phyloP scores from a whole-genome alignment of 805 yeast genomes.

The Yamadazyma akitaensis region DNA sequence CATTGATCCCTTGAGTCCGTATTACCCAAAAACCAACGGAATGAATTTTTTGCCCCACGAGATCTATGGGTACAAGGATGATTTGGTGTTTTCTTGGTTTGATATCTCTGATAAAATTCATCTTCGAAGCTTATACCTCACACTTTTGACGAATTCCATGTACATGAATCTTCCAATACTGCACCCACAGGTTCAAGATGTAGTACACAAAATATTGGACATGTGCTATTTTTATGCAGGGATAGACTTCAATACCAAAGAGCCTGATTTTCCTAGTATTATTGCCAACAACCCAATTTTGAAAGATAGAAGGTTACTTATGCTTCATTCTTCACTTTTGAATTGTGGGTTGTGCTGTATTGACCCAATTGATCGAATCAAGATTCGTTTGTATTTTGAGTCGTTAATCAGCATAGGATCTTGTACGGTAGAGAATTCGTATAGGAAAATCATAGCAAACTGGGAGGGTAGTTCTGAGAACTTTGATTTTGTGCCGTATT shows the following conservation, averaged over 20 bases:
- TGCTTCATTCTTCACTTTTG: slow-evolving; percentile 16
- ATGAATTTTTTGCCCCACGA: slow-evolving; percentile 14
- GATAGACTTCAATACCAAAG: slow-evolving; percentile 9
- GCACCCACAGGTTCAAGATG: slow-evolving; percentile 15
- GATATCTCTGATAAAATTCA: slow-evolving; percentile 47
- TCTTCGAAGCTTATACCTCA: slow-evolving; percentile 30
- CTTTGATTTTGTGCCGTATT: slow-evolving; percentile 16
- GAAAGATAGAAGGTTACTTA: slow-evolving; percentile 14
- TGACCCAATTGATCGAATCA: slow-evolving; percentile 7
- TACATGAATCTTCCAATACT: slow-evolving; percentile 10
- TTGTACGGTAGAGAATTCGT: slow-evolving; percentile 14
- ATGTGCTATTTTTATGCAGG: slow-evolving; percentile 17
- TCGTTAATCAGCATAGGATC: slow-evolving; percentile 13
- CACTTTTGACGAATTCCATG: slow-evolving; percentile 20
- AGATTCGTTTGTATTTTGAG: slow-evolving; percentile 14
- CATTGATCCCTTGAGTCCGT: slow-evolving; percentile 13
- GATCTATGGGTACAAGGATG: slow-evolving; percentile 15
- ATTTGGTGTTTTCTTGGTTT: slow-evolving; percentile 39
- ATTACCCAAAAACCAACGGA: slow-evolving; percentile 15
- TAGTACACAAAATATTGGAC: slow-evolving; percentile 13
- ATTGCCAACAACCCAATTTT: slow-evolving; percentile 6
- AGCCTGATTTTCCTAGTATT: slow-evolving; percentile 8
- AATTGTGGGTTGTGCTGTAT: slow-evolving; percentile 15
- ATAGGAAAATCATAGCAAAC: slow-evolving; percentile 4
- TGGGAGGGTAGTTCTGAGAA: slow-evolving; percentile 12